These are phyloP conservation scores for Botrytis medusae DNA, from an alignment of 2,329 filamentous ascomycete species.

Conservation along the genomic window DNA sequence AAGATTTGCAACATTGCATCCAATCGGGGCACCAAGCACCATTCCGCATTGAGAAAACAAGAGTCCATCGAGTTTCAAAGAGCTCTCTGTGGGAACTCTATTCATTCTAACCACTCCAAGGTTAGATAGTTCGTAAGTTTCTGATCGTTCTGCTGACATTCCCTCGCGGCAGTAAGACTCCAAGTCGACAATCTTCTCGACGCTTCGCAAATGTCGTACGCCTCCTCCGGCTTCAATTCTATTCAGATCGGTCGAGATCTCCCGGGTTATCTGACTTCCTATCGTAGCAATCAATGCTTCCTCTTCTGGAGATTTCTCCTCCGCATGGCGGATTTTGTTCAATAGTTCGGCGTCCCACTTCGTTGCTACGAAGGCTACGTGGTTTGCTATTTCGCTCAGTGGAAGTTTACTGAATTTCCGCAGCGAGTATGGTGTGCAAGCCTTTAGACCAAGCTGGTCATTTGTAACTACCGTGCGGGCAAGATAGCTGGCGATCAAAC, in stretches of 20 bases:
- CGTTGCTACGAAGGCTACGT: slow-evolving; percentile 26
- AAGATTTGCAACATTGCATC: slow-evolving; percentile 26
- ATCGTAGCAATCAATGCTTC: slow-evolving; percentile 22
- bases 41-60: slow-evolving; percentile 31
- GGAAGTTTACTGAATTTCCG: slow-evolving; percentile 26
- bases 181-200: not conserved
- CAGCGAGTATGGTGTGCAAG: slow-evolving; percentile 31
- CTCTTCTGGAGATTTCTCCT: slow-evolving; percentile 19
- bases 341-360: slow-evolving; percentile 20
- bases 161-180: not conserved
- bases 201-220: not conserved
- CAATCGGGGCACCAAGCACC: slow-evolving; percentile 27
- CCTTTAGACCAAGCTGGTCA: slow-evolving; percentile 10
- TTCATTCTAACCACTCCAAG: slow-evolving; percentile 28
- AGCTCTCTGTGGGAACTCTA: not conserved
- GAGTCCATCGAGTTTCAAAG: slow-evolving; percentile 26
- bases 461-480: slow-evolving; percentile 19
- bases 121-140: slow-evolving; percentile 34
- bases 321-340: not conserved
- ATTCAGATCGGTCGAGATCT: slow-evolving; percentile 25
- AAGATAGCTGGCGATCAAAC: slow-evolving; percentile 27
- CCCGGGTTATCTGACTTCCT: slow-evolving; percentile 16
- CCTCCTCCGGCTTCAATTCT: slow-evolving; percentile 6
- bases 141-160: not conserved
- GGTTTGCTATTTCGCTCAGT: slow-evolving; percentile 31